Percentiles rank a stretch among this genome's conserved stretches.
phyloP scores from a whole-genome alignment of 805 yeast genomes.

The Barnettozyma wickerhamii region DNA sequence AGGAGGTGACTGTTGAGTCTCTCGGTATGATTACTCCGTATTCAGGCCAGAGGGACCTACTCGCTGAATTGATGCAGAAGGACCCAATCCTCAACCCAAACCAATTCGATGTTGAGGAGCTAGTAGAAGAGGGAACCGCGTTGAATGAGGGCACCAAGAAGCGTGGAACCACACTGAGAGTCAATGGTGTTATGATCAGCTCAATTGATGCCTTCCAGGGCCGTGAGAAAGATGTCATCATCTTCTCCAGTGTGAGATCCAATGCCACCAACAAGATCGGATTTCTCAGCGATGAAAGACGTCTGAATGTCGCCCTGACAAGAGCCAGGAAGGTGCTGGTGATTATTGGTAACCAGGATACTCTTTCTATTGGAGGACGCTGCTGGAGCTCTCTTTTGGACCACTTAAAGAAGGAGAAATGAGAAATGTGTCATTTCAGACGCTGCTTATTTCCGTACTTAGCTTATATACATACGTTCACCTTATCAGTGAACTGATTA shows the following conservation, averaged over 20 bases:
- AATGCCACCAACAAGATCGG: conserved; percentile 50
- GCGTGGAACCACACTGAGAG: conserved; percentile 25
- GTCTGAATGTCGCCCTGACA: conserved; percentile 61
- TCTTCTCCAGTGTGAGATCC: conserved; percentile 72
- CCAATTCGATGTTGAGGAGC: conserved; percentile 40
- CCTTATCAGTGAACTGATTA: no score
- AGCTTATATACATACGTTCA: no score
- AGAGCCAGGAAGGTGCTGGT: conserved; percentile 12
- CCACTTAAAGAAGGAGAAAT: no score
- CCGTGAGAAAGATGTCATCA: conserved; percentile 72
- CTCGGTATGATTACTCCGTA: conserved; percentile 56
- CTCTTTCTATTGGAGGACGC: conserved; percentile 10
- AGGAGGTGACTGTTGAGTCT: background rate
- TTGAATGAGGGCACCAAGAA: conserved; percentile 10
- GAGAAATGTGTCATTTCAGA: no score
- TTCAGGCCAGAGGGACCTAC: conserved; percentile 64
- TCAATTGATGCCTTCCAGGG: conserved; percentile 87
- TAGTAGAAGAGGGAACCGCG: conserved; percentile 49
- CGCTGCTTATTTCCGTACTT: no score
- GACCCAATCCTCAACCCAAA: conserved; percentile 56
- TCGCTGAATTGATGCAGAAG: conserved; percentile 45
- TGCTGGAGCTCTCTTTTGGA: no score
- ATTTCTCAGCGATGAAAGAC: conserved; percentile 53
- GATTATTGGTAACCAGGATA: conserved; percentile 6
- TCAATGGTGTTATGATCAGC: conserved; percentile 44